Evolutionary conservation across 2,329 filamentous ascomycete species (phyloP).

Genomic region (Colletotrichum camelliae): DNA sequence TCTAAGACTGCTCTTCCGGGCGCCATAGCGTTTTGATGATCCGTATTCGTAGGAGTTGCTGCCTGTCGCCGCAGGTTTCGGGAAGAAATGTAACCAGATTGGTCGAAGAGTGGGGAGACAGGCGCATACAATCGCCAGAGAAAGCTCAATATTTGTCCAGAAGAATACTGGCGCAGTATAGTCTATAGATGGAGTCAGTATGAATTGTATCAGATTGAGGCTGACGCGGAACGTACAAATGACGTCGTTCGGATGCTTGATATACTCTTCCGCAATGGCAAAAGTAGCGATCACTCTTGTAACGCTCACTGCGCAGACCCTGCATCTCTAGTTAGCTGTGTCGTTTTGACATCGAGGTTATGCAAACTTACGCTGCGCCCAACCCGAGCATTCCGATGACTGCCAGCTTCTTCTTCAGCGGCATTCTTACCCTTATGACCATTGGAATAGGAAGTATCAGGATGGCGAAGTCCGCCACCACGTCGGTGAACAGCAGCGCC

Average conservation of each 20-base stretch:
- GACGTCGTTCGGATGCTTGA: constrained; percentile 26
- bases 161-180: constrained; percentile 33
- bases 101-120: constrained; percentile 43
- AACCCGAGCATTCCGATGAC: constrained; percentile 30
- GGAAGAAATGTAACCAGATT: constrained; percentile 25
- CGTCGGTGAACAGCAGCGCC: constrained; percentile 25
- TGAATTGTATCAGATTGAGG: too few species aligned
- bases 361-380: constrained; percentile 26
- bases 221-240: constrained; percentile 24
- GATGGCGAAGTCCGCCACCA: constrained; percentile 28
- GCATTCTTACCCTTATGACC: constrained; percentile 29
- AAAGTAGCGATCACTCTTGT: constrained; percentile 26
- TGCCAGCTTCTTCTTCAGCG: constrained; percentile 27
- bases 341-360: neutral
- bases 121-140: constrained; percentile 42
- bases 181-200: constrained; percentile 8
- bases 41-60: constrained; percentile 9
- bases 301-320: constrained; percentile 18
- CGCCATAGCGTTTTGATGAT: neutral
- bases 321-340: neutral
- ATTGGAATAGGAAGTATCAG: constrained; percentile 30
- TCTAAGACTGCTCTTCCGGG: neutral
- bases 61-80: neutral
- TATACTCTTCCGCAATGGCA: constrained; percentile 24
- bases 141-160: constrained; percentile 46